These are phyloP conservation scores for Bolboschoenus planiculmis DNA, from an alignment of 176 grass and related monocot species.

Conservation along the genomic window DNA sequence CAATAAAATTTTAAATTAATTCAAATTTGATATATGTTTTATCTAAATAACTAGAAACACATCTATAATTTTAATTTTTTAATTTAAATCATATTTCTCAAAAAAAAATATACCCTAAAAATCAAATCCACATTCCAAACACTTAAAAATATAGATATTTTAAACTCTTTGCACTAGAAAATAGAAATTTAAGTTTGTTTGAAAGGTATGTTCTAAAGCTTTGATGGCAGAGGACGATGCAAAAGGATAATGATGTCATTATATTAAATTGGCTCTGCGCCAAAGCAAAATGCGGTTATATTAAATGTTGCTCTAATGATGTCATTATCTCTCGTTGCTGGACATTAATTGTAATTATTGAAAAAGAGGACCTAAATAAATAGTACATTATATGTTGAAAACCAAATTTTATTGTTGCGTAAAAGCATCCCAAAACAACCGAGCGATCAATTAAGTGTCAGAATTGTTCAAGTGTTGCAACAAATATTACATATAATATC, in stretches of 20 bases:
- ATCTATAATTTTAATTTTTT: too few species aligned
- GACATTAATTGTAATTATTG: neutral
- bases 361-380: neutral
- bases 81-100: too few species aligned
- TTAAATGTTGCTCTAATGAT: neutral
- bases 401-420: neutral
- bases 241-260: neutral
- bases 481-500: too few species aligned
- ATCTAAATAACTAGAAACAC: too few species aligned
- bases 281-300: neutral
- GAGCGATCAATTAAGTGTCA: neutral
- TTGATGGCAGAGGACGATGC: neutral
- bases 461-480: neutral
- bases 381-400: neutral
- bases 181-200: neutral
- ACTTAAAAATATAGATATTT: too few species aligned
- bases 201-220: neutral
- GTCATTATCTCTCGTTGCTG: neutral
- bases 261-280: too few species aligned
- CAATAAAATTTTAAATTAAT: too few species aligned
- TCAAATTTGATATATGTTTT: too few species aligned
- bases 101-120: too few species aligned
- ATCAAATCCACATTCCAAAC: too few species aligned
- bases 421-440: neutral
- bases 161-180: too few species aligned